Conservation (phyloP, 331 rosid species). For the Cucumis variabilis region DNA sequence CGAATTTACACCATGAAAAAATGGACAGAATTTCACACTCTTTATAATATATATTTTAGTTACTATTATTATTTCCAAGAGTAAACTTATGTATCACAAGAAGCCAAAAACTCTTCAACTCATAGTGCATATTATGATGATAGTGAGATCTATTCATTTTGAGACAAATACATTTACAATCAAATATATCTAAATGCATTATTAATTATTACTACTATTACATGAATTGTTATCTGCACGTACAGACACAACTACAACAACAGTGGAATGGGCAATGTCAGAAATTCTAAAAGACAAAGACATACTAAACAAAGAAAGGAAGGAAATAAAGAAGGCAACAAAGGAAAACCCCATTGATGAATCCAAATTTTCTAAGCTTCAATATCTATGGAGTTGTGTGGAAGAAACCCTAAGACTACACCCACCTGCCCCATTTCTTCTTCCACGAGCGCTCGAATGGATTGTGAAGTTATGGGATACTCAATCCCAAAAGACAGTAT, state of each 20-base stretch:
- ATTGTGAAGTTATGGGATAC: conserved; percentile 30
- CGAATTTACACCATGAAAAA: too few species aligned
- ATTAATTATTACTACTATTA: neutral
- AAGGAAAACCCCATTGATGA: neutral
- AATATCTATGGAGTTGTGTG: conserved; percentile 19
- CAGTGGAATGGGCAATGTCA: conserved; percentile 34
- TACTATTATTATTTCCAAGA: neutral
- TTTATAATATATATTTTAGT: neutral
- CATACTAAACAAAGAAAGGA: neutral
- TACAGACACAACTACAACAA: conserved; percentile 30
- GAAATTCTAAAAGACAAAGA: conserved; percentile 26
- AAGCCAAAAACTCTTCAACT: neutral
- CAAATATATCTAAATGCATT: neutral
- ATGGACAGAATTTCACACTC: too few species aligned
- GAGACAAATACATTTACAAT: too few species aligned
- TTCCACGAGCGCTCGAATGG: conserved; percentile 27
- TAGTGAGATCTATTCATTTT: neutral
- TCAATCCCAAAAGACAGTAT: conserved; percentile 34
- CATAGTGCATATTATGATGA: neutral
- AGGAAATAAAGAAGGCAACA: conserved; percentile 24
- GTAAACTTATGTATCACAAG: neutral
- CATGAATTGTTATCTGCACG: conserved; percentile 32
- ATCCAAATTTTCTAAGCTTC: neutral
- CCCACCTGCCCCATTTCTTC: conserved; percentile 35
- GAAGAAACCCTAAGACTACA: conserved; percentile 36